Base-by-base conservation (phyloP, 116 monocot species). In the Cymodocea nodosa region DNA sequence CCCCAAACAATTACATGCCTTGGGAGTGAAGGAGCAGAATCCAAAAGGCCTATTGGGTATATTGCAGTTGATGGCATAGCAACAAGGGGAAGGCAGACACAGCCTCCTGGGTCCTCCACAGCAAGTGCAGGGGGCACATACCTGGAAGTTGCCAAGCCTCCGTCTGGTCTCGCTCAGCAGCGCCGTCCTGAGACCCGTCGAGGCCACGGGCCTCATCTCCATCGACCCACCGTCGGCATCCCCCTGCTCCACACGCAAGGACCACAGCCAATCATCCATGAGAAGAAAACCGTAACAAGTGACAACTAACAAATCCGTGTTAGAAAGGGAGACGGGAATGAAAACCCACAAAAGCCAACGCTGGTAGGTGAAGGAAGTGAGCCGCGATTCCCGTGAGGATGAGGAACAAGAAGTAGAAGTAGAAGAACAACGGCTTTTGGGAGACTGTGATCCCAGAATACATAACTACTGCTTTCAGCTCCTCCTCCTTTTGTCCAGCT, bases 41-140 rank as follows among this genome's bases (percentile, higher is more conserved):
- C 92, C 92, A 30, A 92, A 92, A 52, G 92, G 92, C 70, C 84
- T 62, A 59, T 92, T 92, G 64, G 92, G 92, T 23, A 92, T 84
- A 82, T 87, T 87, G 85, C 92, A 92, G 76, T 87, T 92, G 82
- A 92, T 84, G 48, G 92, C 80, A 52, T 92, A 92, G 80, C 92
- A 92, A 74, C 92, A 92, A 18, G 92, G 87, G 44, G 92, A 87
- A 20, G 87, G 82, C 22, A 92, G 12, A 77, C 92, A 92, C 64
- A 82, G 52, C 25, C 84, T 74, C 50, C 52, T 73, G 15, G 80
- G 77, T 1, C 92, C 92, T 4, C 92, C 92, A 59, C 92, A 92
- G 80, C 92, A 92, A 24, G 87, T 92, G 78, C 92, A 92, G 35
- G 84, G 67, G 6, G 84, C 82, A 52, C 92, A 92, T 24, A 87